Conservation (phyloP, 495 filamentous ascomycete species). For the Sphaerosporella brunnea region DNA sequence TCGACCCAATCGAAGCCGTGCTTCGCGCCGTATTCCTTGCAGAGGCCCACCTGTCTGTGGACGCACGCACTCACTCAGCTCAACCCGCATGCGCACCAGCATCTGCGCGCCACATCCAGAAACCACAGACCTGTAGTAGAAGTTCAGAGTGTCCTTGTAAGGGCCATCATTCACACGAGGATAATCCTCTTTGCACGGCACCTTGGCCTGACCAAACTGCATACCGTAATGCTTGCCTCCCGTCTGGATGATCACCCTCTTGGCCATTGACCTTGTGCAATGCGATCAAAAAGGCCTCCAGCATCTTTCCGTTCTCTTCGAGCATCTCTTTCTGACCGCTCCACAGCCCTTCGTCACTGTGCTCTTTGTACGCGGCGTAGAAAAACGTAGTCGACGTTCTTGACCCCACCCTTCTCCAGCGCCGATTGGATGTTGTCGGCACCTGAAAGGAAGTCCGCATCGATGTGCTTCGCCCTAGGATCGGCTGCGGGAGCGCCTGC, state of each 20-base stretch:
- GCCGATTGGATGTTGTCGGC: constrained; percentile 29
- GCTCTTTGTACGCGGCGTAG: constrained; percentile 39
- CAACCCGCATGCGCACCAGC: background rate
- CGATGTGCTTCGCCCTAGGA: constrained; percentile 31
- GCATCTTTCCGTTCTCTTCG: constrained; percentile 28
- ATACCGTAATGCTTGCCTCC: constrained; percentile 36
- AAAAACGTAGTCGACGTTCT: constrained; percentile 34
- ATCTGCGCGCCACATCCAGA: background rate
- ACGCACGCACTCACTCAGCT: too few species aligned
- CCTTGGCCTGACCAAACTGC: constrained; percentile 28
- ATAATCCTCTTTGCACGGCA: background rate
- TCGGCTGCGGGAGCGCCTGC: constrained; percentile 14
- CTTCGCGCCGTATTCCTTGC: constrained; percentile 27
- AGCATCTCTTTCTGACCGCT: constrained; percentile 28
- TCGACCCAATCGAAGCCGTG: constrained; percentile 28
- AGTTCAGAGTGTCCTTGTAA: background rate
- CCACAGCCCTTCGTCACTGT: constrained; percentile 1
- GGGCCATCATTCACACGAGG: background rate
- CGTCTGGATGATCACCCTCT: constrained; percentile 36
- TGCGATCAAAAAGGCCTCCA: background rate
- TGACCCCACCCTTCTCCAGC: constrained; percentile 27
- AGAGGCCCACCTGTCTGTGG: constrained; percentile 32
- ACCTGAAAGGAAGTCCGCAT: constrained; percentile 32
- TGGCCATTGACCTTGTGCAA: background rate
- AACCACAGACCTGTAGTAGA: background rate